Conservation (phyloP, 148 eudicot species). For the Fagopyrum homotropicum region DNA sequence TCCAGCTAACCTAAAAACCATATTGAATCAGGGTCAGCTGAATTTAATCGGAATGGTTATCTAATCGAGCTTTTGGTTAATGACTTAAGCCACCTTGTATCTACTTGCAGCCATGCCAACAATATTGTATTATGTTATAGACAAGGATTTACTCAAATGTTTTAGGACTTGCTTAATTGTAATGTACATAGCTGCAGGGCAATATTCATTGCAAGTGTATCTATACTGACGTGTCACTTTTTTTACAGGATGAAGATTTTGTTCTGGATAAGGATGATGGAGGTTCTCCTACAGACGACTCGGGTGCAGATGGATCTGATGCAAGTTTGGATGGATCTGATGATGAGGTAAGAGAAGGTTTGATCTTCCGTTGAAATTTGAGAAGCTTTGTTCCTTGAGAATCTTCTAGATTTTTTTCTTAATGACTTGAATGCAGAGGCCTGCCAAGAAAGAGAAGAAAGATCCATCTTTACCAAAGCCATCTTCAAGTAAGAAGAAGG, state of each 20-base stretch:
- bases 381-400: neutral
- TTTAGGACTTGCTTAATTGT: neutral
- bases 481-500: slow-evolving; percentile 50
- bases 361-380: neutral
- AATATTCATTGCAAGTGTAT: neutral
- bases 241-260: slow-evolving; percentile 82
- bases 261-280: slow-evolving; percentile 67
- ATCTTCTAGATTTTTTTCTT: neutral
- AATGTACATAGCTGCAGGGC: neutral
- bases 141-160: neutral
- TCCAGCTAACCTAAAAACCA: neutral
- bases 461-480: slow-evolving; percentile 51
- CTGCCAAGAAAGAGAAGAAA: slow-evolving; percentile 70
- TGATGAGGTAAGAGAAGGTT: slow-evolving; percentile 47
- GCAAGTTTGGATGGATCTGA: slow-evolving; percentile 58
- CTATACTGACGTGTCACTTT: neutral
- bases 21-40: neutral
- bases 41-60: neutral
- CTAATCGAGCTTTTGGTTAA: neutral
- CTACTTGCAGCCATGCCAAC: neutral
- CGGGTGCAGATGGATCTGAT: slow-evolving; percentile 72
- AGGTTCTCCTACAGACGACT: slow-evolving; percentile 93
- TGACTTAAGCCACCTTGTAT: neutral
- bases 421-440: slow-evolving; percentile 38
- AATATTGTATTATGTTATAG: neutral